These are phyloP conservation scores for Cercospora janseana DNA, from an alignment of 2,329 filamentous ascomycete genomes.

Conservation along the genomic window DNA sequence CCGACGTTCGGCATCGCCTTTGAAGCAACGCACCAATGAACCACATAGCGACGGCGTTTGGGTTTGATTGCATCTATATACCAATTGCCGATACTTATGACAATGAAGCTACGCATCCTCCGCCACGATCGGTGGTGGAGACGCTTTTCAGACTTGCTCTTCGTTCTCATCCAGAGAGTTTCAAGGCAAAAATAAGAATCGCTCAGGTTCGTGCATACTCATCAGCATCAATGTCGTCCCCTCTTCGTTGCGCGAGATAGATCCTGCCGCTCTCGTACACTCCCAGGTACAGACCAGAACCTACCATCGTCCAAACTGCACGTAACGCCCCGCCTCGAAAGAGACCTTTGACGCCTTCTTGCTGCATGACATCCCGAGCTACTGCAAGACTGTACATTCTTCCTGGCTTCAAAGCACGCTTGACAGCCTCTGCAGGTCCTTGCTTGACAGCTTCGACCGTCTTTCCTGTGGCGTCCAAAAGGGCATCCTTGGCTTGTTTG, in stretches of 20 bases:
- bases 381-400: conserved; percentile 55
- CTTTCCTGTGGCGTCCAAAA: conserved; percentile 45
- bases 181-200: no score
- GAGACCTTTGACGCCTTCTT: conserved; percentile 69
- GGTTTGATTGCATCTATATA: background rate
- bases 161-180: no score
- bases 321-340: conserved; percentile 75
- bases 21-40: no score
- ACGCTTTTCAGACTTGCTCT: no score
- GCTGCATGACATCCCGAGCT: conserved; percentile 61
- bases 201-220: conserved; percentile 19
- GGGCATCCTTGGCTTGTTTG: conserved; percentile 28
- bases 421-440: conserved; percentile 34
- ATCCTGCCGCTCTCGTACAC: conserved; percentile 77
- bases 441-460: conserved; percentile 35
- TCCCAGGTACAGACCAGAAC: conserved; percentile 79
- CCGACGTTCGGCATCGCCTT: no score
- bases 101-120: no score
- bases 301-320: conserved; percentile 76
- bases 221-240: conserved; percentile 41
- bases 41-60: conserved; percentile 7
- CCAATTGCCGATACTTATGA: no score
- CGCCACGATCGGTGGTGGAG: no score
- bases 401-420: conserved; percentile 37
- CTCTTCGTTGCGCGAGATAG: conserved; percentile 47